Evolutionary conservation across 768 basidiomycete species (phyloP).

Genomic region (Glaciozyma martinii): DNA sequence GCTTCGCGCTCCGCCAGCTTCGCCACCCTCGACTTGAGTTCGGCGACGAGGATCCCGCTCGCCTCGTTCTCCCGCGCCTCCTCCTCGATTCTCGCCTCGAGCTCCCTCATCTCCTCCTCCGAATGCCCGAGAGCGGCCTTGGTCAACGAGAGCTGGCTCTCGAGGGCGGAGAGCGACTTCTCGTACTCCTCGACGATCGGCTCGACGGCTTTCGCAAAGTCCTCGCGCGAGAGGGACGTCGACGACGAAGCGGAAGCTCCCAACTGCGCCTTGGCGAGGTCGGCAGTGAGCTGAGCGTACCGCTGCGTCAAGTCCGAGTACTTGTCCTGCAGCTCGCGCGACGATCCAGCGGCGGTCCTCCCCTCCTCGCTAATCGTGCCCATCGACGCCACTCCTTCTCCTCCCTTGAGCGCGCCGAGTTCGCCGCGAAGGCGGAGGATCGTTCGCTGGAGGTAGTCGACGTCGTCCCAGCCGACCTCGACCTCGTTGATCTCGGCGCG

Average conservation of each 20-base stretch:
- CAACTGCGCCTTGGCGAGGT: slow-evolving; percentile 59
- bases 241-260: slow-evolving; percentile 59
- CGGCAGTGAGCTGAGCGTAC: slow-evolving; percentile 78
- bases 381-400: slow-evolving; percentile 33
- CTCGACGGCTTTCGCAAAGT: slow-evolving; percentile 53
- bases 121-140: slow-evolving; percentile 77
- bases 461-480: slow-evolving; percentile 97
- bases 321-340: not conserved
- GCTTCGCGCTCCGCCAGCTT: slow-evolving; percentile 82
- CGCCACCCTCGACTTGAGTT: slow-evolving; percentile 65
- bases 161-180: slow-evolving; percentile 89
- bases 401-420: slow-evolving; percentile 48
- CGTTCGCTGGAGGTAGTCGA: slow-evolving; percentile 88
- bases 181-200: slow-evolving; percentile 99
- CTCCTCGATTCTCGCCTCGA: slow-evolving; percentile 64
- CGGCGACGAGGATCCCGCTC: slow-evolving; percentile 78
- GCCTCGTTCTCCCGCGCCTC: slow-evolving; percentile 62
- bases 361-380: slow-evolving; percentile 39
- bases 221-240: slow-evolving; percentile 39
- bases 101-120: slow-evolving; percentile 86
- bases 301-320: slow-evolving; percentile 54
- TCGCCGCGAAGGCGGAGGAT: slow-evolving; percentile 79
- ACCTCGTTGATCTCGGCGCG: slow-evolving; percentile 80
- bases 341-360: slow-evolving; percentile 6
- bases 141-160: slow-evolving; percentile 80